phyloP scores from a whole-genome alignment of 2,329 filamentous ascomycete species.

The Cordyceps pruinosa region DNA sequence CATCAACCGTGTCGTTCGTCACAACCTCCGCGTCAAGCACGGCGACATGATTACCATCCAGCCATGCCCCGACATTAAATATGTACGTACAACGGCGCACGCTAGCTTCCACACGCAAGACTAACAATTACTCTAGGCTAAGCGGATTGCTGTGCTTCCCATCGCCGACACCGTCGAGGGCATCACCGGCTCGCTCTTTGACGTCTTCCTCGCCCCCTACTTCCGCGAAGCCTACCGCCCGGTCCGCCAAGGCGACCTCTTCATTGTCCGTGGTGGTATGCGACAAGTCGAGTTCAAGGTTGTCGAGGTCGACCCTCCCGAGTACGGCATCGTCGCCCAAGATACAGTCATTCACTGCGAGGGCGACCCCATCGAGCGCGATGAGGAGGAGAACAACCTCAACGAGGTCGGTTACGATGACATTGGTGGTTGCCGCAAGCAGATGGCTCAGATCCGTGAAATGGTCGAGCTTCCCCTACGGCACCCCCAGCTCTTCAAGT shows the following conservation, averaged over 20 bases:
- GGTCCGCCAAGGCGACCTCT: constrained; percentile 93
- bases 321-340: constrained; percentile 97
- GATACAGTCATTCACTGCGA: constrained; percentile 99
- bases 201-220: constrained; percentile 98
- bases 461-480: constrained; percentile 94
- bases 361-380: constrained; percentile 87
- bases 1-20: constrained; percentile 96
- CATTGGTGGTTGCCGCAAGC: constrained; percentile 98
- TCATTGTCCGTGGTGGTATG: constrained; percentile 97
- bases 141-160: constrained; percentile 95
- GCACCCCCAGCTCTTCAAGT: constrained; percentile 99
- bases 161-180: constrained; percentile 98
- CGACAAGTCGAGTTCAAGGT: constrained; percentile 99
- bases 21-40: constrained; percentile 97
- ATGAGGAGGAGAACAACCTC: constrained; percentile 97
- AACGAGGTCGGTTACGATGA: constrained; percentile 99
- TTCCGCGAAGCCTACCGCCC: constrained; percentile 99
- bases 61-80: constrained; percentile 99
- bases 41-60: constrained; percentile 97
- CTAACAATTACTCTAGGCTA: constrained; percentile 59
- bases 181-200: constrained; percentile 93
- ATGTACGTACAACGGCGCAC: constrained; percentile 55
- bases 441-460: constrained; percentile 99
- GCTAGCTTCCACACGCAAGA: constrained; percentile 15
- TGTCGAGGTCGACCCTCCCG: constrained; percentile 94